A percentile compares a stretch with the other conserved stretches of the same genome.
Evolutionary conservation across 1,139 yeast genomes (phyloP).

Genomic region (Debaryomyces singareniensis): DNA sequence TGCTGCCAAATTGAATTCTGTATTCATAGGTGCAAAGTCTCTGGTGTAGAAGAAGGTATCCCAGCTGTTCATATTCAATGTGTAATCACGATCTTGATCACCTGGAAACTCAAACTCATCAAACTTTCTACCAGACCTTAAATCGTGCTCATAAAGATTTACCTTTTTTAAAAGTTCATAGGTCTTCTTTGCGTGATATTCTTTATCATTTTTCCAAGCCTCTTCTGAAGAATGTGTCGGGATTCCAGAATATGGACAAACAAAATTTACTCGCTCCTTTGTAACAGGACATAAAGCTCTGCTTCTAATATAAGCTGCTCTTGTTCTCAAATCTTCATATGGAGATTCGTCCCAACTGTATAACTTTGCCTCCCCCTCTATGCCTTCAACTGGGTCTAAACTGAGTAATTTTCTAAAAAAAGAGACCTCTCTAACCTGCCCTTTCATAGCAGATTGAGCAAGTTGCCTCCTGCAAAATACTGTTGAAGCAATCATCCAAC

Average conservation of each 20-base stretch:
- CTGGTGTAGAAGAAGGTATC: constrained; percentile 91
- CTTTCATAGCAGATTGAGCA: background rate
- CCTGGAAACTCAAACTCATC: constrained; percentile 94
- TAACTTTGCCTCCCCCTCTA: constrained; percentile 11
- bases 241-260: constrained; percentile 91
- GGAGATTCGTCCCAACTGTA: constrained; percentile 84
- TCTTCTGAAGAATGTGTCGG: constrained; percentile 91
- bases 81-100: constrained; percentile 68
- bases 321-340: constrained; percentile 73
- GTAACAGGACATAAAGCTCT: constrained; percentile 92
- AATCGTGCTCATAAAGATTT: constrained; percentile 89
- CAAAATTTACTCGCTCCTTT: constrained; percentile 67
- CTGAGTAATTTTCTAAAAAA: constrained; percentile 34
- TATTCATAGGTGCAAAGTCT: constrained; percentile 91
- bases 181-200: constrained; percentile 60
- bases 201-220: constrained; percentile 80
- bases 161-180: constrained; percentile 78
- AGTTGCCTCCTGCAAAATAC: background rate
- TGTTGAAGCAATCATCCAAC: too few relatives aligned
- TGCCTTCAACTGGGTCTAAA: constrained; percentile 22
- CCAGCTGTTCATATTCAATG: constrained; percentile 81
- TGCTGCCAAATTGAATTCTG: constrained; percentile 92
- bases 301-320: constrained; percentile 88
- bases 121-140: constrained; percentile 87
- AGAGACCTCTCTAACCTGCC: constrained; percentile 20